Conservation (phyloP, 441 rosid species). For the Manihot esculenta region DNA sequence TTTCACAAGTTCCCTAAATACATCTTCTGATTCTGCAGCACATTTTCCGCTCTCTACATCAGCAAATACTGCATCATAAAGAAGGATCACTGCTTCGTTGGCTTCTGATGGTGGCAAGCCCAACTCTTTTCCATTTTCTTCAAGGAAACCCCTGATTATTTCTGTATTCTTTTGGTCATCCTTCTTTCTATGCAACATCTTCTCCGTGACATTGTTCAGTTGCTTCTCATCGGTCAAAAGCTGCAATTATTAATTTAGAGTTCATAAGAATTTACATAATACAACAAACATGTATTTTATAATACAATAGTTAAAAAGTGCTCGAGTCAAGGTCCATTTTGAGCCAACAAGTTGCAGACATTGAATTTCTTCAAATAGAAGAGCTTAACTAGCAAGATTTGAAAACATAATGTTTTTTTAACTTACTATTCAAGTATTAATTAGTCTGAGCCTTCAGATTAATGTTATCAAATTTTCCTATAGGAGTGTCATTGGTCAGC, state of each 20-base stretch:
- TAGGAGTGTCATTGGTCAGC: background rate
- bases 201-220: slow-evolving; percentile 37
- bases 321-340: slow-evolving; percentile 13
- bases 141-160: slow-evolving; percentile 45
- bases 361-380: background rate
- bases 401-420: background rate
- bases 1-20: slow-evolving; percentile 40
- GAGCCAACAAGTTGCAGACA: background rate
- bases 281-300: background rate
- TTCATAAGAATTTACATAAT: slow-evolving; percentile 6
- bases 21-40: slow-evolving; percentile 27
- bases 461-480: background rate
- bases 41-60: slow-evolving; percentile 31
- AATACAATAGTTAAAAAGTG: no score
- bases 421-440: slow-evolving; percentile 1
- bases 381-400: slow-evolving; percentile 8
- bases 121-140: slow-evolving; percentile 50
- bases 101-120: slow-evolving; percentile 73
- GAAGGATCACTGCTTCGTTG: slow-evolving; percentile 49
- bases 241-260: slow-evolving; percentile 39
- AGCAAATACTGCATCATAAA: slow-evolving; percentile 56
- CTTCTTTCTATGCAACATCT: slow-evolving; percentile 28
- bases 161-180: slow-evolving; percentile 27
- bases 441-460: background rate
- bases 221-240: slow-evolving; percentile 48